Conservation (phyloP, 2,329 filamentous ascomycete genomes). For the Fusarium marasasianum region DNA sequence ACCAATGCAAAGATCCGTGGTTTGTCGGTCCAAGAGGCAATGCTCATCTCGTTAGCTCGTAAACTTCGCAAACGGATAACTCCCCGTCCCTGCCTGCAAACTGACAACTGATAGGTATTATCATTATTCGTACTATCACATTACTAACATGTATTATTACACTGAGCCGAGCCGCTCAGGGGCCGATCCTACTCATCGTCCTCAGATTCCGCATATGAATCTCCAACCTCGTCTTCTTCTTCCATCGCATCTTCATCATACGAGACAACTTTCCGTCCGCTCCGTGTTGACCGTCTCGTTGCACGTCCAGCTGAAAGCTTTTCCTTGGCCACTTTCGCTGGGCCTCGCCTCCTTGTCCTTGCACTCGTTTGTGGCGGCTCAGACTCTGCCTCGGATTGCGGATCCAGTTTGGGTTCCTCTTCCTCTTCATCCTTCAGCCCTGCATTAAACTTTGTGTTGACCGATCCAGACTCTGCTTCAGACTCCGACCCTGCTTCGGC, state of each 20-base stretch:
- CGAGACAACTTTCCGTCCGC: slow-evolving; percentile 18
- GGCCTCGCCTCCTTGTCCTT: slow-evolving; percentile 4
- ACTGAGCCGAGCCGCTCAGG: neutral
- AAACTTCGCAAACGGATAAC: neutral
- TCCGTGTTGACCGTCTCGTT: slow-evolving; percentile 33
- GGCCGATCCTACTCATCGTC: neutral
- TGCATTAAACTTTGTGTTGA: neutral
- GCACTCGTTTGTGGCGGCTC: neutral
- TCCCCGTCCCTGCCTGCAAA: neutral
- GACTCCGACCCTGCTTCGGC: neutral
- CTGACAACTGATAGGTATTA: neutral
- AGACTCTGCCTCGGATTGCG: slow-evolving; percentile 3
- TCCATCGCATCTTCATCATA: slow-evolving; percentile 24
- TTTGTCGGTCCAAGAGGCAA: neutral
- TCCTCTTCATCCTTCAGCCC: neutral
- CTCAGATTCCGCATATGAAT: slow-evolving; percentile 14
- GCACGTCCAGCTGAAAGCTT: neutral
- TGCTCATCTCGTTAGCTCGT: neutral
- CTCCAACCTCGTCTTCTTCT: slow-evolving; percentile 19
- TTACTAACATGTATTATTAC: neutral
- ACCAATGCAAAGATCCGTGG: neutral
- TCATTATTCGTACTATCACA: slow-evolving; percentile 7
- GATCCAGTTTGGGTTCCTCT: neutral
- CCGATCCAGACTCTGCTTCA: neutral
- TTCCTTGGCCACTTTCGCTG: neutral